phyloP scores from a whole-genome alignment of 1,139 yeast genomes.

The Yamadazyma mexicana region DNA sequence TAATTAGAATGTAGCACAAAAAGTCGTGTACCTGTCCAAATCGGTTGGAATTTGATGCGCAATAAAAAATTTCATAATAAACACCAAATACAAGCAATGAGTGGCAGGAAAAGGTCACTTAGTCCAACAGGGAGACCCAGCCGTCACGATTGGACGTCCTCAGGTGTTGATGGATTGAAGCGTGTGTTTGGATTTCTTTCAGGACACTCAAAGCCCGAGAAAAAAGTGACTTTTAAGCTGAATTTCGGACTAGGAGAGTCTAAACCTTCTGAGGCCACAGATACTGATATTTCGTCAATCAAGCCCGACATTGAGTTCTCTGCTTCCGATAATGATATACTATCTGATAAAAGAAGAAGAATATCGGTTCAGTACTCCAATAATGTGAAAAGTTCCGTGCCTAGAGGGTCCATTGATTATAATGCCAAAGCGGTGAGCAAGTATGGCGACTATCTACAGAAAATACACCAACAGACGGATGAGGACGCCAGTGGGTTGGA shows the following conservation, averaged over 20 bases:
- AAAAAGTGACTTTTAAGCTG: slow-evolving; percentile 5
- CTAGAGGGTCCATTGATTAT: slow-evolving; percentile 19
- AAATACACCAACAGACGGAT: slow-evolving; percentile 25
- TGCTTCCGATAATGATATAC: slow-evolving; percentile 16
- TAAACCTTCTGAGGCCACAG: not conserved
- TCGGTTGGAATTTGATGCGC: slow-evolving; percentile 2
- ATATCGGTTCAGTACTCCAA: slow-evolving; percentile 27
- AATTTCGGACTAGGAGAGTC: slow-evolving; percentile 3
- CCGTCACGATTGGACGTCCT: not conserved
- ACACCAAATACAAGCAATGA: not conserved
- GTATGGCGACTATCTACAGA: slow-evolving; percentile 27
- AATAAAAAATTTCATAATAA: slow-evolving; percentile 2
- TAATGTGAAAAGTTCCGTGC: slow-evolving; percentile 20
- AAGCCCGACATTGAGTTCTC: slow-evolving; percentile 2
- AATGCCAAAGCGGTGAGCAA: slow-evolving; percentile 16
- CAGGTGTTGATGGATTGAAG: slow-evolving; percentile 6
- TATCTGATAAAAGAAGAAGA: slow-evolving; percentile 31
- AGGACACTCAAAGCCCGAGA: slow-evolving; percentile 1
- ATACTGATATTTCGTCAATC: not conserved
- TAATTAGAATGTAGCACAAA: not conserved
- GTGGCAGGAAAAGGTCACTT: slow-evolving; percentile 16
- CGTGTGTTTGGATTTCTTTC: slow-evolving; percentile 9
- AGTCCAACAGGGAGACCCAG: slow-evolving; percentile 15
- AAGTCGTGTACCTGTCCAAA: not conserved
- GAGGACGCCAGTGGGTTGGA: slow-evolving; percentile 30